Evolutionary conservation across 192 early-diverging fungal species (phyloP).

Genomic region (Geranomyces variabilis): DNA sequence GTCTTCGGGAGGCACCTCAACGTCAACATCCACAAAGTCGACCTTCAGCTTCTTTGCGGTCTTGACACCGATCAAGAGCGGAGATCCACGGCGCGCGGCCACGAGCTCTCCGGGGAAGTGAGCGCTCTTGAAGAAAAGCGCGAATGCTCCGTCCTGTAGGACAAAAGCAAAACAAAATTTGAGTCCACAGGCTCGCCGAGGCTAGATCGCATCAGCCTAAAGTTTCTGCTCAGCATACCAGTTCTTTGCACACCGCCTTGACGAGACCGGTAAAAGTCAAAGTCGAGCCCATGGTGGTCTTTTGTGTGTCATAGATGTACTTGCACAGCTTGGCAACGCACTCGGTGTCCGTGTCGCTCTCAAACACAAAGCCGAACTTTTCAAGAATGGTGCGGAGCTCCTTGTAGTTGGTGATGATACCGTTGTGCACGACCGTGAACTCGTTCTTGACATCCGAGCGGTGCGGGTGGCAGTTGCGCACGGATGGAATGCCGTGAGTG

Average conservation of each 20-base stretch:
- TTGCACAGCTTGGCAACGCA: constrained; percentile 64
- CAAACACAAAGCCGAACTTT: constrained; percentile 81
- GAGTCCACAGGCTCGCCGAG: not conserved
- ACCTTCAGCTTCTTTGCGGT: constrained; percentile 66
- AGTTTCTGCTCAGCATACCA: constrained; percentile 37
- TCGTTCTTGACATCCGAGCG: constrained; percentile 64
- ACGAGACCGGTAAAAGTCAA: constrained; percentile 58
- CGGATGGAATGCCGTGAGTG: constrained; percentile 66
- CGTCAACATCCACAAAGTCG: constrained; percentile 68
- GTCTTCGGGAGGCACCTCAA: constrained; percentile 39
- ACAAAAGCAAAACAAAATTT: not conserved
- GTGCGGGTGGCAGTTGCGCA: constrained; percentile 66
- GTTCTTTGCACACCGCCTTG: constrained; percentile 65
- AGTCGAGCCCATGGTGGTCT: constrained; percentile 43
- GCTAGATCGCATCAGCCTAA: not conserved
- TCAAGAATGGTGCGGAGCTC: constrained; percentile 61
- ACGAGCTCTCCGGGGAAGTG: constrained; percentile 67
- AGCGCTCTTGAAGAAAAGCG: constrained; percentile 59
- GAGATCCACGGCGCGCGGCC: constrained; percentile 61
- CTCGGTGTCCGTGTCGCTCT: constrained; percentile 74
- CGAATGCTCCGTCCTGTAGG: constrained; percentile 64
- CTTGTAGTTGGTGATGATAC: constrained; percentile 70
- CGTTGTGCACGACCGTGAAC: constrained; percentile 69
- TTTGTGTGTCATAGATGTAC: constrained; percentile 66
- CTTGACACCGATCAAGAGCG: constrained; percentile 69